These are phyloP conservation scores for Phytophthora cajani DNA, from an alignment of 352 stramenopile genomes.

Conservation along the genomic window DNA sequence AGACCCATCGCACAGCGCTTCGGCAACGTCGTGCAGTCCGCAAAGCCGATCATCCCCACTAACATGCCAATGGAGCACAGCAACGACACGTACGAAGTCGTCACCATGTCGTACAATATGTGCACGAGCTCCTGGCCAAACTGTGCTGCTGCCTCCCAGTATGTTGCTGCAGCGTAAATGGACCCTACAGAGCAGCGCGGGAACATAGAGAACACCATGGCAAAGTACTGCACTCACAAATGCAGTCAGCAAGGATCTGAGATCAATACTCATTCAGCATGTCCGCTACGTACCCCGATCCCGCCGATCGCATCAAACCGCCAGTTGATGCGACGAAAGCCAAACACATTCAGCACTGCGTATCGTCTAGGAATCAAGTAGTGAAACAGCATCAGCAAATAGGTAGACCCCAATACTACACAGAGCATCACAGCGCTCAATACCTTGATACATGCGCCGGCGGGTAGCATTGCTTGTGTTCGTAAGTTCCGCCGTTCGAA, in stretches of 20 bases:
- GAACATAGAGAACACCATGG: slow-evolving; percentile 93
- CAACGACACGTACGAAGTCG: slow-evolving; percentile 79
- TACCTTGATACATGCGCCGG: slow-evolving; percentile 78
- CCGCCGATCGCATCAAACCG: slow-evolving; percentile 92
- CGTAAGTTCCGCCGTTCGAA: slow-evolving; percentile 80
- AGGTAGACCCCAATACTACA: not conserved
- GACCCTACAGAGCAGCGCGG: slow-evolving; percentile 85
- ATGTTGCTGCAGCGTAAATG: slow-evolving; percentile 70
- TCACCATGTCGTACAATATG: slow-evolving; percentile 75
- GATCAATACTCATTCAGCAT: not conserved
- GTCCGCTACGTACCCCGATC: slow-evolving; percentile 59
- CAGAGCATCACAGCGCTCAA: not conserved
- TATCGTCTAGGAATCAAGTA: slow-evolving; percentile 61
- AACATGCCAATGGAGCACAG: slow-evolving; percentile 66
- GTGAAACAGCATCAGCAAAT: slow-evolving; percentile 1
- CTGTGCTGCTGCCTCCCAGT: slow-evolving; percentile 41
- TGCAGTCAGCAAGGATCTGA: slow-evolving; percentile 11
- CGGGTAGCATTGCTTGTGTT: slow-evolving; percentile 85
- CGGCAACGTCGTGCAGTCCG: slow-evolving; percentile 70
- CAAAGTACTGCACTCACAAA: slow-evolving; percentile 74
- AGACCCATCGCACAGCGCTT: slow-evolving; percentile 66
- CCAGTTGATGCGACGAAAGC: slow-evolving; percentile 94
- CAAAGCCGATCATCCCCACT: slow-evolving; percentile 66
- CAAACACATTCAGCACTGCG: slow-evolving; percentile 83
- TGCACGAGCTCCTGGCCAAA: slow-evolving; percentile 66